phyloP scores from a whole-genome alignment of 2,329 filamentous ascomycete genomes.

The Cladobotryum protrusum region DNA sequence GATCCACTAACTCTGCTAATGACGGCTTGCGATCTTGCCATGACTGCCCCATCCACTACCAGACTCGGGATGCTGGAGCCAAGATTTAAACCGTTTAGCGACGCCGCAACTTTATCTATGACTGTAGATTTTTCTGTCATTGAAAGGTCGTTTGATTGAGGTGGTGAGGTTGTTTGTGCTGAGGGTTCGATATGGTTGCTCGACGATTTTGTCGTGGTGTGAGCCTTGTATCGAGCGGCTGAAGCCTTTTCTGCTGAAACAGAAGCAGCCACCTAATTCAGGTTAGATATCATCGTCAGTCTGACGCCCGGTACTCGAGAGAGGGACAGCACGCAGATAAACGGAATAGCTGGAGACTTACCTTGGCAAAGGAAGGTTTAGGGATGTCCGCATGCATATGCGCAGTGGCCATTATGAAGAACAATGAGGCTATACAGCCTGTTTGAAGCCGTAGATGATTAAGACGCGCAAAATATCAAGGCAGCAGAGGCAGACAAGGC shows the following conservation, averaged over 20 bases:
- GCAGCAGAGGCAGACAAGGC: conserved; percentile 7
- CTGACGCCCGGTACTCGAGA: no score
- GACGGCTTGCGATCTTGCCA: conserved; percentile 29
- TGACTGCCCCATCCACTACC: conserved; percentile 40
- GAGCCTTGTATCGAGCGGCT: conserved; percentile 6
- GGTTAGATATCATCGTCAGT: background rate
- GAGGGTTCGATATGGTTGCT: background rate
- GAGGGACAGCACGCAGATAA: no score
- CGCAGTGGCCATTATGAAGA: conserved; percentile 40
- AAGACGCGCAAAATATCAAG: conserved; percentile 15
- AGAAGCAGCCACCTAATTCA: conserved; percentile 43
- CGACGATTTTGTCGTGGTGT: conserved; percentile 18
- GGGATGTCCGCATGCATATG: conserved; percentile 41
- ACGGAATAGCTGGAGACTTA: conserved; percentile 29
- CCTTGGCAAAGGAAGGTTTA: conserved; percentile 72
- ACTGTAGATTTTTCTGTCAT: conserved; percentile 14
- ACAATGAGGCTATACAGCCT: conserved; percentile 17
- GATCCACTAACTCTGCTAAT: conserved; percentile 41
- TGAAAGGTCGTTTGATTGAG: conserved; percentile 14
- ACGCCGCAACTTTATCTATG: conserved; percentile 22
- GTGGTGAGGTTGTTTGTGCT: conserved; percentile 14
- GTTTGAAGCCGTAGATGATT: conserved; percentile 9
- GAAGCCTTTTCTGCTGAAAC: conserved; percentile 22
- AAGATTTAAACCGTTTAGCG: conserved; percentile 26
- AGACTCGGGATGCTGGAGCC: conserved; percentile 31